A percentile compares a stretch with the other conserved stretches of the same genome.
Conservation (phyloP, 306 rosid genomes). For the Inga leiocalycina region DNA sequence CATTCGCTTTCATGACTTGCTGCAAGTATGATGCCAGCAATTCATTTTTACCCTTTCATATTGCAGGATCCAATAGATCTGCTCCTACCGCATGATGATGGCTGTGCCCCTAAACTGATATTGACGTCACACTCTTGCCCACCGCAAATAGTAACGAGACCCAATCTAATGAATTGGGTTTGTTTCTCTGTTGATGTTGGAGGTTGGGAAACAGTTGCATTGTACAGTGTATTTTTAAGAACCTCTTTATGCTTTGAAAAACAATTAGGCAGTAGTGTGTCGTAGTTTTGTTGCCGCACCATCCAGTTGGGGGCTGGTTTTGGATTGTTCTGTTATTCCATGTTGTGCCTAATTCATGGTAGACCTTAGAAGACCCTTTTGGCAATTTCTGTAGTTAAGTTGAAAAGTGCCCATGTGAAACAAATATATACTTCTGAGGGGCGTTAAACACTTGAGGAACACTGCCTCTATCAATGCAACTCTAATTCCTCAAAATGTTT, state of each 20-base stretch:
- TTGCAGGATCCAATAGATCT: conserved; percentile 47
- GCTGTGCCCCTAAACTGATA: not conserved
- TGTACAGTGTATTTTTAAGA: conserved; percentile 30
- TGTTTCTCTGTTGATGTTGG: not conserved
- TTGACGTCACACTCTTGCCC: not conserved
- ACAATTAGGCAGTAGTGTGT: conserved; percentile 13
- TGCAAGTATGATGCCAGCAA: conserved; percentile 5
- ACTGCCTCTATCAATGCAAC: not conserved
- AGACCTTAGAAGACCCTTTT: not conserved
- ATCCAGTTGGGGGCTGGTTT: conserved; percentile 6
- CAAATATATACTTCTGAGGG: not conserved
- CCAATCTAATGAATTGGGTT: not conserved
- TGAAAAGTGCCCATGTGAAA: not conserved
- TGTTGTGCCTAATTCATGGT: conserved; percentile 18
- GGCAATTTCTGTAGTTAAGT: not conserved
- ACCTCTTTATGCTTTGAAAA: not conserved
- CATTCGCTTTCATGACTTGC: not conserved
- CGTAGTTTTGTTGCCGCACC: not conserved
- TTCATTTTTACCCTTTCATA: conserved; percentile 10
- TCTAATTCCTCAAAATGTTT: not conserved
- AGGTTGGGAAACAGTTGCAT: conserved; percentile 8
- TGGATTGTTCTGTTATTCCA: not conserved
- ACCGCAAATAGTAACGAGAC: not conserved
- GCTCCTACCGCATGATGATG: conserved; percentile 21
- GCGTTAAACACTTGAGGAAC: not conserved